Evolutionary conservation across 225 moss, liverwort and hornwort species (phyloP), one percentile per base, ranked within the genome.

Genomic region (Neckera pumila): DNA sequence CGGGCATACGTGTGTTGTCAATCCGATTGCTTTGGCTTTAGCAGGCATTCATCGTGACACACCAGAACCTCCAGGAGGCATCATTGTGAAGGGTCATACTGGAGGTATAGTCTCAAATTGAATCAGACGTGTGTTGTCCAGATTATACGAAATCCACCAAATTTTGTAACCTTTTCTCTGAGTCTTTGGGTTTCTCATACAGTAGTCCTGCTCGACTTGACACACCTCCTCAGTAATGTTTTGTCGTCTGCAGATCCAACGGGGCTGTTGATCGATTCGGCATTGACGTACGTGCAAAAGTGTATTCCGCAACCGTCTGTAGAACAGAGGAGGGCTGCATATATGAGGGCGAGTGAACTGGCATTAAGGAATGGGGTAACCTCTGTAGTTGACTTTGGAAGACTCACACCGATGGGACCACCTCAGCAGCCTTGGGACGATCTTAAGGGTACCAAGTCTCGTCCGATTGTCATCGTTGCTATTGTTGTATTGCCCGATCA

Each of bases 351-450:
- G 42, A 96, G 95, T 86, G 90, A 94, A 86, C 84, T 94, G 86
- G 98, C 98, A 86, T 86, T 96, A 89, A 92, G 92, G 69, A 92
- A 92, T 86, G 98, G 98, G 78, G 93, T 98, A 78, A 98, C 98
- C n/a, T 93, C 97, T 83, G 95, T 97, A 76, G 90, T 95, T 69
- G 98, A 98, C 88, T 98, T 98, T 84, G 98, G 98, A 86, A 91
- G 96, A 84, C 61, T 91, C 58, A 63, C 91, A 18, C 96, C 96
- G 28, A 94, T 94, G 87, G 91, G 88, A 59, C 86, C 88, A 71
- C 90, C 93, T 93, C 90, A 96, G 79, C 84, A 90, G 66, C 91
- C 95, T 79, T 98, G 96, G 98, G 90, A 81, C 88, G 98, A 98
- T 86, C 87, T 98, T 49, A 84, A 92, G 67, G 96, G 95, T 95